Percentiles rank a stretch among this genome's conserved stretches.
phyloP scores from a whole-genome alignment of 306 rosid species.

The Quercus engelmannii region DNA sequence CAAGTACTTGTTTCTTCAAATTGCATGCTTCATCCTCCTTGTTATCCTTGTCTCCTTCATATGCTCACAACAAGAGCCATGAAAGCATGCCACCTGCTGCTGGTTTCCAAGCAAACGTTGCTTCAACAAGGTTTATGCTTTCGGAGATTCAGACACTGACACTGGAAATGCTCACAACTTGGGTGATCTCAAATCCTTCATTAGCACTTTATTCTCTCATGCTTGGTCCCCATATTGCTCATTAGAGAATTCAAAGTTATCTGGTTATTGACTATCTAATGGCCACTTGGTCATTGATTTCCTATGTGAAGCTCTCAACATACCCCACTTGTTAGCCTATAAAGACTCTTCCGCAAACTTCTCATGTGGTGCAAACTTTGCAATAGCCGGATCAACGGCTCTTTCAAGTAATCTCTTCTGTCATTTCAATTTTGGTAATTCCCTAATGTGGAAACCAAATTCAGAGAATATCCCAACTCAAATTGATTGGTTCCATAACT shows the following conservation, averaged over 20 bases:
- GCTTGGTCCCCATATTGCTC: neutral
- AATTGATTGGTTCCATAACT: constrained; percentile 13
- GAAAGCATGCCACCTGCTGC: neutral
- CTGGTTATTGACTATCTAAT: constrained; percentile 2
- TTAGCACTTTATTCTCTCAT: neutral
- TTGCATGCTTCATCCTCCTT: neutral
- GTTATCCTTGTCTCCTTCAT: neutral
- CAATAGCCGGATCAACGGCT: constrained; percentile 18
- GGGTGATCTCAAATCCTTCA: constrained; percentile 7
- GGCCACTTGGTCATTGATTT: constrained; percentile 20
- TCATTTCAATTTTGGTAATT: neutral
- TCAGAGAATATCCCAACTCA: constrained; percentile 14
- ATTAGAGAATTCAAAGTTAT: neutral
- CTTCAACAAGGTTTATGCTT: constrained; percentile 22
- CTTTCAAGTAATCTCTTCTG: neutral
- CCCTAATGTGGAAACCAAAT: constrained; percentile 10
- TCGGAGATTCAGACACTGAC: constrained; percentile 15
- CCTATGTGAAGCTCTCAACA: neutral
- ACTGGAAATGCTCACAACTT: constrained; percentile 13
- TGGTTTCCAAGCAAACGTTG: neutral
- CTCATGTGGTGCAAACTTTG: constrained; percentile 8
- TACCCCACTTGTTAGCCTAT: neutral
- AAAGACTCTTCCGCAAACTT: neutral
- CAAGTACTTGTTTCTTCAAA: constrained; percentile 2
- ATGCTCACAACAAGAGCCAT: constrained; percentile 6